Base-by-base conservation (phyloP, 345 rosid species). In the Linum usitatissimum region DNA sequence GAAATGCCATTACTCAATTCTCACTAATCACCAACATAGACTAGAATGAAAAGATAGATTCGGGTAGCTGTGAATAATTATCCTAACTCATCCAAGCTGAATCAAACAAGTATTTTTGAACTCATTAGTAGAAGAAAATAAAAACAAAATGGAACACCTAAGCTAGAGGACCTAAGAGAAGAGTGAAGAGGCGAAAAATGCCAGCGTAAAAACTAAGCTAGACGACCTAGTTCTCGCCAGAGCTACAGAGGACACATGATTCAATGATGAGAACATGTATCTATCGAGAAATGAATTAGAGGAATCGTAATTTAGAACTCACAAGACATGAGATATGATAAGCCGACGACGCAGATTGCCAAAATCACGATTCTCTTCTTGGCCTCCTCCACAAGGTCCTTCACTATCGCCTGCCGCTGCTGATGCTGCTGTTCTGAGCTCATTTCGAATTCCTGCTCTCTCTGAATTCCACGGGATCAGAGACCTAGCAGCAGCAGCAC, bases 351-450 rank as follows among this genome's bases (percentile, higher is more conserved):
- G 77, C 95, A 94, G 64, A 94, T 79, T 53, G 70, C 86, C 79
- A 94, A 71, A 68, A 94, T 68, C 59, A 90, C 96, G 61, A 83
- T 76, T 72, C 99, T 81, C 79, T 90, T 94, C 86, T 90, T 90
- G 53, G 87, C 97, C 74, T 94, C 99, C 76, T 94, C 99, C 55
- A 87, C 85, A 71, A 94, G 66, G 82, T 94, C 97, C 31, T 84
- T 79, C 45, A 78, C 70, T 15, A 76, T 69, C 75, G 77, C 88
- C 78, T 73, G 89, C 80, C 77, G 82, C 67, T 68, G 82, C 53
- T 45, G 51, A 9, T 45, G 51, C 15, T 45, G 51, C 14, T 45
- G 51, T 45, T 45, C 13, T 12, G 51, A 45, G 51, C 51, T 45
- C 51, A 45, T 45, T 45, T 45, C 51, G 51, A 9, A 45, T 45